Conservation (phyloP, 2,329 filamentous ascomycete species). For the Colletotrichum godetiae region DNA sequence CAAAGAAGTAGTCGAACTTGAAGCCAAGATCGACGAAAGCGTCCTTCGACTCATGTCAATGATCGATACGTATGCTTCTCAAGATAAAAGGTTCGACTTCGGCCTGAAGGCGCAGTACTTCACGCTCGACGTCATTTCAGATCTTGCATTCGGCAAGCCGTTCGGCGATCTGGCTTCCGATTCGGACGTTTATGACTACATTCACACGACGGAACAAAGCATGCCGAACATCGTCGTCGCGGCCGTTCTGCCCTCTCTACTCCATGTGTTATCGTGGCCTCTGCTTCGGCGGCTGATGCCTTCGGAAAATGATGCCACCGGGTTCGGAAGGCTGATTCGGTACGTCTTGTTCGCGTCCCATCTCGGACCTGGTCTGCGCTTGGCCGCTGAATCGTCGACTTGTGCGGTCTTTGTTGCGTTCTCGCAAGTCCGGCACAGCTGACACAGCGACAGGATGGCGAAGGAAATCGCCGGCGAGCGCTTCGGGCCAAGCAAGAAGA, state of each 20-base stretch:
- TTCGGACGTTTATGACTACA: constrained; percentile 59
- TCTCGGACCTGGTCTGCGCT: too few relatives aligned
- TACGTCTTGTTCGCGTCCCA: constrained; percentile 40
- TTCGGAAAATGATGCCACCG: constrained; percentile 49
- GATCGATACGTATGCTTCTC: constrained; percentile 53
- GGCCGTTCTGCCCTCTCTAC: constrained; percentile 53
- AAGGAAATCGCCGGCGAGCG: too few relatives aligned
- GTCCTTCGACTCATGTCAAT: constrained; percentile 57
- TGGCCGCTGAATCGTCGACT: too few relatives aligned
- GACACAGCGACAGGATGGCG: too few relatives aligned
- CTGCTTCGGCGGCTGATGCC: constrained; percentile 54
- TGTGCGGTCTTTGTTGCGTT: too few relatives aligned
- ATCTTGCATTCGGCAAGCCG: constrained; percentile 59
- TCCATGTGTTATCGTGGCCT: constrained; percentile 48
- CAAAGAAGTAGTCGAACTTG: constrained; percentile 61
- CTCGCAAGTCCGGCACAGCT: too few relatives aligned
- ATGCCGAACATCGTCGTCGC: constrained; percentile 58
- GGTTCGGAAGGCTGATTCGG: constrained; percentile 57
- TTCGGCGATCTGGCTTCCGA: constrained; percentile 60
- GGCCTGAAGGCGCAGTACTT: constrained; percentile 60
- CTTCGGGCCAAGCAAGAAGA: too few relatives aligned
- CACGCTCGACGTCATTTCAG: constrained; percentile 65
- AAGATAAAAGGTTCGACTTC: constrained; percentile 58
- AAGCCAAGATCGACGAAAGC: constrained; percentile 60
- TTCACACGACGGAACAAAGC: constrained; percentile 55